Evolutionary conservation across 176 grass and related monocot genomes (phyloP).

Genomic region (Eleusine indica): DNA sequence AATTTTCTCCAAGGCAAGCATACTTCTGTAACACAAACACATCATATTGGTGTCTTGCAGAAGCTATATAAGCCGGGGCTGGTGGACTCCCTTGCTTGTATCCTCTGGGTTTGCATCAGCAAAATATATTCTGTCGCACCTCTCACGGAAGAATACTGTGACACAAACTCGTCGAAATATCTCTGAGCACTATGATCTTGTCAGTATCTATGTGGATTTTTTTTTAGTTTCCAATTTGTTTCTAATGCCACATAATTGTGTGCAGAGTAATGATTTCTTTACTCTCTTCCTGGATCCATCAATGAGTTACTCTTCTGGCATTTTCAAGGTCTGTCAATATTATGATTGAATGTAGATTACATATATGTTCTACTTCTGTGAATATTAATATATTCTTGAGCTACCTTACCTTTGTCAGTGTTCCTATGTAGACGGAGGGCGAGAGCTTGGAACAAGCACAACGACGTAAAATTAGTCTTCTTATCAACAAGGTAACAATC

Average conservation of each 20-base stretch:
- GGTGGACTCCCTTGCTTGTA: slow-evolving; percentile 83
- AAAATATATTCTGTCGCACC: slow-evolving; percentile 73
- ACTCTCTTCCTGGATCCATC: slow-evolving; percentile 78
- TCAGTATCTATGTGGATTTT: slow-evolving; percentile 17
- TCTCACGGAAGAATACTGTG: slow-evolving; percentile 68
- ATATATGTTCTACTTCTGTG: neutral
- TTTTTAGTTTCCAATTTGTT: neutral
- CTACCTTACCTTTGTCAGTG: neutral
- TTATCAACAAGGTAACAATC: slow-evolving; percentile 77
- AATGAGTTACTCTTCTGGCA: slow-evolving; percentile 81
- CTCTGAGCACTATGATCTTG: slow-evolving; percentile 89
- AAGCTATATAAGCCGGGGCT: slow-evolving; percentile 54
- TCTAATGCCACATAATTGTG: neutral
- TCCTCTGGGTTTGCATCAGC: slow-evolving; percentile 73
- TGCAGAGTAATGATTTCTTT: slow-evolving; percentile 82
- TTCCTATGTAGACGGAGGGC: slow-evolving; percentile 48
- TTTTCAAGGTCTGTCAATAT: slow-evolving; percentile 58
- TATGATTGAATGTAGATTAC: neutral
- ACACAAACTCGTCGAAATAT: slow-evolving; percentile 82
- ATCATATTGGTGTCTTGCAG: slow-evolving; percentile 1
- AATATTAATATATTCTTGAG: neutral
- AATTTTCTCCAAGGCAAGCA: neutral
- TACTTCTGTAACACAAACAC: neutral
- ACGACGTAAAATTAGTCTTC: slow-evolving; percentile 61
- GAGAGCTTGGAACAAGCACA: slow-evolving; percentile 79